Conservation (phyloP, 805 yeast species). For the Lipomyces chichibuensis region DNA sequence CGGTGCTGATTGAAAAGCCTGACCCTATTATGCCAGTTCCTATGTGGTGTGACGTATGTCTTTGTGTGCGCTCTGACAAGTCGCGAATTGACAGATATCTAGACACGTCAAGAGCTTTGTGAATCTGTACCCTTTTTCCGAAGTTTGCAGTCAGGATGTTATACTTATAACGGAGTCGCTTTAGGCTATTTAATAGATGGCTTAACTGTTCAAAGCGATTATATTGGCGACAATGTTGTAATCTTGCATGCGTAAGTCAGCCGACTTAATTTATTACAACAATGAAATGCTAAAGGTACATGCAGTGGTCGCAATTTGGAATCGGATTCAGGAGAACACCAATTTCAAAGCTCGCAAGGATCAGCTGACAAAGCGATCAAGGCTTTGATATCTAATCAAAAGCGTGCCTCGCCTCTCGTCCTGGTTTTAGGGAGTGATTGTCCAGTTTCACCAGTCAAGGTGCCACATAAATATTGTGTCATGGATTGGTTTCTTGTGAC, state of each 20-base stretch:
- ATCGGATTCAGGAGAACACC: not conserved
- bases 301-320: slow-evolving; percentile 1
- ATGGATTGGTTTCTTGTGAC: slow-evolving; percentile 18
- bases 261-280: not conserved
- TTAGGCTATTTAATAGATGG: slow-evolving; percentile 13
- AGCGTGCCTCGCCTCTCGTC: slow-evolving; percentile 7
- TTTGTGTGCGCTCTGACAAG: not conserved
- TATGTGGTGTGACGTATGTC: slow-evolving; percentile 5
- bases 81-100: not conserved
- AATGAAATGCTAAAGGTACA: not conserved
- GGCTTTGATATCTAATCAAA: slow-evolving; percentile 4
- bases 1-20: not conserved
- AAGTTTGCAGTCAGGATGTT: slow-evolving; percentile 11
- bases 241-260: slow-evolving; percentile 8
- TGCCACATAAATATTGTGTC: slow-evolving; percentile 14
- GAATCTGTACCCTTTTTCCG: slow-evolving; percentile 12
- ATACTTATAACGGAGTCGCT: slow-evolving; percentile 6
- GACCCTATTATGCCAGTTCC: not conserved
- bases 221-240: slow-evolving; percentile 1
- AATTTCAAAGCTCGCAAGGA: slow-evolving; percentile 2
- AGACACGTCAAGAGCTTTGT: slow-evolving; percentile 16
- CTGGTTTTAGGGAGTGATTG: slow-evolving; percentile 6
- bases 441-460: not conserved
- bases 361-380: slow-evolving; percentile 1
- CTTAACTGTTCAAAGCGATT: slow-evolving; percentile 4